These are phyloP conservation scores for Ceratobasidium sp. DNA, from an alignment of 1,284 basidiomycete genomes.

Conservation along the genomic window DNA sequence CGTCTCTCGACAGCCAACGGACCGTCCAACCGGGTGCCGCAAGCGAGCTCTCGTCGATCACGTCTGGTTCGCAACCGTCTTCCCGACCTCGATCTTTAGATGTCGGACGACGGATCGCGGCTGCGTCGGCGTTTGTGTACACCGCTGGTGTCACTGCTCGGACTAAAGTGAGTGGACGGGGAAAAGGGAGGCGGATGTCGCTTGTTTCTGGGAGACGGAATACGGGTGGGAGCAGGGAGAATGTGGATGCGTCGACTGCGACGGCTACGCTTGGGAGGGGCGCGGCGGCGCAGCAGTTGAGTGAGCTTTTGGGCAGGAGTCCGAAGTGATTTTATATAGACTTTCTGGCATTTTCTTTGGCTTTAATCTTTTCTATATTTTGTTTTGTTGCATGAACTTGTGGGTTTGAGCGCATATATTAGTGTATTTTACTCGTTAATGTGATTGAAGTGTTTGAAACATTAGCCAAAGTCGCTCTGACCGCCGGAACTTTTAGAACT, in stretches of 20 bases:
- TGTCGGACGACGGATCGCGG: constrained; percentile 16
- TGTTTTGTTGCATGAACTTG: background rate
- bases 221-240: constrained; percentile 17
- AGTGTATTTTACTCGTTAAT: too few species aligned
- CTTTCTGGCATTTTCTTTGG: too few species aligned
- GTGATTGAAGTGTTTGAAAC: too few species aligned
- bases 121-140: constrained; percentile 30
- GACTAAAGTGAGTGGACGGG: constrained; percentile 27
- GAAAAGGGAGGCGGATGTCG: constrained; percentile 62
- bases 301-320: constrained; percentile 55
- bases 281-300: constrained; percentile 55
- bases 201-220: constrained; percentile 62
- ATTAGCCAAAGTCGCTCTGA: too few species aligned
- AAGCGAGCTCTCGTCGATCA: constrained; percentile 11
- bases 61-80: constrained; percentile 7
- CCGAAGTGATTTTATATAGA: constrained; percentile 3
- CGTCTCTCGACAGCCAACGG: constrained; percentile 25
- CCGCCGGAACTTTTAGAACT: too few species aligned
- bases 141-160: constrained; percentile 29
- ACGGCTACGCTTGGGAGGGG: constrained; percentile 50
- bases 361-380: background rate
- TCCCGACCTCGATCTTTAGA: constrained; percentile 37
- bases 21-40: constrained; percentile 16
- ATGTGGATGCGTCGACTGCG: constrained; percentile 39
- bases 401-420: background rate